A percentile compares a stretch with the other conserved stretches of the same genome.
Evolutionary conservation across 2,329 filamentous ascomycete genomes (phyloP).

Genomic region (Alternaria metachromatica): DNA sequence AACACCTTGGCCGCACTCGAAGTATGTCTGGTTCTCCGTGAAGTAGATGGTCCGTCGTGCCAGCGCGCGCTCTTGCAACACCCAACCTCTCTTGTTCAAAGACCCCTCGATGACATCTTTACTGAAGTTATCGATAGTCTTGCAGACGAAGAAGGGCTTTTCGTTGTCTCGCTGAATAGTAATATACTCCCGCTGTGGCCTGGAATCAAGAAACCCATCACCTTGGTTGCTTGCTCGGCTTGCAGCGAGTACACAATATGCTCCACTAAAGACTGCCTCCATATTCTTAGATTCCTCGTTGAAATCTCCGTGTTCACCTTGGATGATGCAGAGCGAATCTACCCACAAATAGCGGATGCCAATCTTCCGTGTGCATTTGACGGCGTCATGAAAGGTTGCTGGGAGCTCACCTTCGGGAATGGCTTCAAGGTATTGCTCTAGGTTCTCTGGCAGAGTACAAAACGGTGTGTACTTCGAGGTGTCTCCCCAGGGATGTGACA

Average conservation of each 20-base stretch:
- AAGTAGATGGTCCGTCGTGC: slow-evolving; percentile 38
- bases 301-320: slow-evolving; percentile 27
- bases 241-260: slow-evolving; percentile 24
- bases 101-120: slow-evolving; percentile 21
- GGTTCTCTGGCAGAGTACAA: background rate
- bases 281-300: slow-evolving; percentile 23
- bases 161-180: background rate
- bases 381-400: slow-evolving; percentile 24
- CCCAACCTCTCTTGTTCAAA: slow-evolving; percentile 35
- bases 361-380: slow-evolving; percentile 18
- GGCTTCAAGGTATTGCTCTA: background rate
- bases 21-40: slow-evolving; percentile 34
- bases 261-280: slow-evolving; percentile 27
- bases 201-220: slow-evolving; percentile 12
- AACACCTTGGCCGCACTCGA: slow-evolving; percentile 32
- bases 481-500: slow-evolving; percentile 25
- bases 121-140: slow-evolving; percentile 30
- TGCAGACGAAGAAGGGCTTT: slow-evolving; percentile 20
- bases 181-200: slow-evolving; percentile 9
- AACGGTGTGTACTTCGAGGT: slow-evolving; percentile 4
- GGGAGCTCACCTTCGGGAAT: slow-evolving; percentile 17
- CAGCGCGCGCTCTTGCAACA: slow-evolving; percentile 36
- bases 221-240: slow-evolving; percentile 14
- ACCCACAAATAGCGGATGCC: slow-evolving; percentile 32
- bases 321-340: slow-evolving; percentile 32